A percentile compares a stretch with the other conserved stretches of the same genome.
Conservation (phyloP, 139 green algal genomes). For the Axilococcus clingmanii region DNA sequence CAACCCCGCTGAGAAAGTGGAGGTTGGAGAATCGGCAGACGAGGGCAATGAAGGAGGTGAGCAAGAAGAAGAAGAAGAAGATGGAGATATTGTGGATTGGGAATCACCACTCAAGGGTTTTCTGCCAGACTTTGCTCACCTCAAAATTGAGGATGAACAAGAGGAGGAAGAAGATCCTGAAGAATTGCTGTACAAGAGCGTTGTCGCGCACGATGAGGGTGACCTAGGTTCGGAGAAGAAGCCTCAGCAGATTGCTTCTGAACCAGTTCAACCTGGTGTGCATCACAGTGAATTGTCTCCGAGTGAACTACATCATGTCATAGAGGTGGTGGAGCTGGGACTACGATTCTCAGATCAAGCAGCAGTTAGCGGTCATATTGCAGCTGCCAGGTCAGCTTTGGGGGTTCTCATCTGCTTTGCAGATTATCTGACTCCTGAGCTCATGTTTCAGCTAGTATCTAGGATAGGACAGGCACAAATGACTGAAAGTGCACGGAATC, state of each 20-base stretch:
- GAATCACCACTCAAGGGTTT: constrained; percentile 5
- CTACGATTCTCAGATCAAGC: constrained; percentile 18
- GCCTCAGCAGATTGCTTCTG: no score
- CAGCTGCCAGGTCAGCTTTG: constrained; percentile 17
- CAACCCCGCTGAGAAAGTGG: constrained; percentile 4
- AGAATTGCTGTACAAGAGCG: background rate
- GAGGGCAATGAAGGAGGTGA: background rate
- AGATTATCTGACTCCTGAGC: constrained; percentile 4
- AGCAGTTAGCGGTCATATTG: constrained; percentile 6
- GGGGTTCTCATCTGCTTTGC: constrained; percentile 20
- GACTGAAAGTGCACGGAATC: constrained; percentile 27
- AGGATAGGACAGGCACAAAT: constrained; percentile 22
- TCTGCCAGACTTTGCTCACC: background rate
- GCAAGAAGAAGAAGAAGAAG: constrained; percentile 1
- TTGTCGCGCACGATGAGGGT: constrained; percentile 1
- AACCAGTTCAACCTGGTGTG: background rate
- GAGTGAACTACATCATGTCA: constrained; percentile 7
- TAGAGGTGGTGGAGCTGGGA: constrained; percentile 8
- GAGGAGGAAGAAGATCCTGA: background rate
- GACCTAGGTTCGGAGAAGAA: background rate
- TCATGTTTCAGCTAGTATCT: constrained; percentile 15
- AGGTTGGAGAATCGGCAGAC: constrained; percentile 35
- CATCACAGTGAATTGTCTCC: background rate
- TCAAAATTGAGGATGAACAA: no score
- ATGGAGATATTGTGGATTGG: constrained; percentile 19